Base-by-base conservation (phyloP, 805 yeast species). In the Saturnispora diversa region DNA sequence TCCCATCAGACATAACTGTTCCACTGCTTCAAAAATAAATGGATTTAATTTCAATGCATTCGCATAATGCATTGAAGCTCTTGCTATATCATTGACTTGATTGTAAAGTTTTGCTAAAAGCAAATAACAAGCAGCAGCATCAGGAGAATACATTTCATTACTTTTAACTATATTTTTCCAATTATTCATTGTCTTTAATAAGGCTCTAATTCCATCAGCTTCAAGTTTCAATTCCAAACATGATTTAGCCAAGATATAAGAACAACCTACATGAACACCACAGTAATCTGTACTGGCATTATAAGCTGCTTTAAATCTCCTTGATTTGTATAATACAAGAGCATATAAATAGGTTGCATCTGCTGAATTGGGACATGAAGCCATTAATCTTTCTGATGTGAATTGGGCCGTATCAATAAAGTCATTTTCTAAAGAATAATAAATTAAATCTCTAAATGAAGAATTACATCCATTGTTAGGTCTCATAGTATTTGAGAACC, bases 11-110 rank as follows among this genome's bases (percentile, higher is more conserved):
- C 86, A 77, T 35, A 92, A 63, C 31, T 80, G 79, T 48, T 80
- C 85, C 47, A 85, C 78, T 0, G 96, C 86, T 54, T 86, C 96
- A 74, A 92, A 86, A 30, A 86, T 69, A 54, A 68, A 84, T 13
- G 94, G 95, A 55, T 92, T 84, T 47, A 69, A 61, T 44, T 76
- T 75, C 42, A 86, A 66, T 1, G 90, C 84, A 48, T 72, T 75
- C 0, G 84, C 70, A 55, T 80, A 84, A 51, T 76, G 73, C 35
- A 80, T 61, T 0, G 82, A 70, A 42, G 92, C 78, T 43, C 79
- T 77, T 48, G 76, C 73, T 5, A 65, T 54, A 53, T 82, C 85
- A 19, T 82, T 84, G 6, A 68, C 60, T 6, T 69, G 67, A 15
- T 62, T 59, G 51, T 79, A 77, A 33, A 88, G 64, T 45, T 77